Evolutionary conservation across 108 stramenopile species (phyloP).

Genomic region (Fragilariopsis cylindrus): DNA sequence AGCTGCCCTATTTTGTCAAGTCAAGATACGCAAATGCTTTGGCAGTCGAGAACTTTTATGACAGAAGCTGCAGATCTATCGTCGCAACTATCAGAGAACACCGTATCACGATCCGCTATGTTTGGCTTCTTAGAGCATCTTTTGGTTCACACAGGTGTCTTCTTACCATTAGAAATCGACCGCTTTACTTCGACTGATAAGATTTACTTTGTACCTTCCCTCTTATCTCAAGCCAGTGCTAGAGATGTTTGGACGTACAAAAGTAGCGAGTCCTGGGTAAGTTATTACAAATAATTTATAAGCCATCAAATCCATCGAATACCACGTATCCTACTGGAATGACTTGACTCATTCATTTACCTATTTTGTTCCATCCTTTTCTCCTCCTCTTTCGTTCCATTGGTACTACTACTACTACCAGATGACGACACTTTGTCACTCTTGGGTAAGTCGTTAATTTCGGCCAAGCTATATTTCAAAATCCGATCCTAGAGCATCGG

Average conservation of each 20-base stretch:
- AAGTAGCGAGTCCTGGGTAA: constrained; percentile 61
- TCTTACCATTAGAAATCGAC: constrained; percentile 68
- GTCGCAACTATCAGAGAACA: constrained; percentile 42
- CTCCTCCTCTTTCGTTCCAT: neutral
- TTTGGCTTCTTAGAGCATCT: constrained; percentile 72
- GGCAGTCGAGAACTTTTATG: constrained; percentile 76
- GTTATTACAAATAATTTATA: neutral
- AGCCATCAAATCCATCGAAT: neutral
- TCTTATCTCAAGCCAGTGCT: constrained; percentile 55
- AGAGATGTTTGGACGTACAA: constrained; percentile 78
- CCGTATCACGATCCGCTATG: constrained; percentile 44
- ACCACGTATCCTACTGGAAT: no score
- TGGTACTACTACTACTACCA: neutral
- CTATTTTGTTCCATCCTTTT: neutral
- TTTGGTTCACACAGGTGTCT: constrained; percentile 65
- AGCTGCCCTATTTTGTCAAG: constrained; percentile 51
- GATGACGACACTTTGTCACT: constrained; percentile 50
- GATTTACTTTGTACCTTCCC: constrained; percentile 72
- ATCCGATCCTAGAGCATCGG: no score
- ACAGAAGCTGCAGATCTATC: constrained; percentile 66
- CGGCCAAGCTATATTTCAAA: neutral
- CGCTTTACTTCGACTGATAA: constrained; percentile 37
- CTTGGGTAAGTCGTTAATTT: constrained; percentile 12
- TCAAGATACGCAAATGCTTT: constrained; percentile 60
- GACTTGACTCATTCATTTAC: neutral